Conservation (phyloP, 805 yeast genomes). For the Saturnispora zaruensis region DNA sequence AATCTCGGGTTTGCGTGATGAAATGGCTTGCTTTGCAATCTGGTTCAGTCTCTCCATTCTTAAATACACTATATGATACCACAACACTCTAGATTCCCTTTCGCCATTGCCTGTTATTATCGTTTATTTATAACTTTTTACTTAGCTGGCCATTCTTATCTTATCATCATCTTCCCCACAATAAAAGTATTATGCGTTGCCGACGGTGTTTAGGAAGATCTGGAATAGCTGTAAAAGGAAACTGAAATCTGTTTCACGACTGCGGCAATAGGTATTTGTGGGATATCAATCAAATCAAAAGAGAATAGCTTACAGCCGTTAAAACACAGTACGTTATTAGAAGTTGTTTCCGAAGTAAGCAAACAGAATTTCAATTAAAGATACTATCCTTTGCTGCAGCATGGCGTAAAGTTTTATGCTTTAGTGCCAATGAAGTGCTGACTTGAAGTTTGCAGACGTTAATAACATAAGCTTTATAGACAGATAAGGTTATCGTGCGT, state of each 20-base stretch:
- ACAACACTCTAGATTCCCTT: neutral
- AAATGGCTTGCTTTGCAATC: conserved; percentile 53
- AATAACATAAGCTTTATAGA: no score
- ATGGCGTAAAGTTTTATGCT: no score
- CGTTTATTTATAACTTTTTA: neutral
- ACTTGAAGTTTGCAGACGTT: no score
- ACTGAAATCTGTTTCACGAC: neutral
- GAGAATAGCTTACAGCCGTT: neutral
- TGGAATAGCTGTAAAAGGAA: neutral
- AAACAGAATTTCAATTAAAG: no score
- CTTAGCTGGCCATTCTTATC: neutral
- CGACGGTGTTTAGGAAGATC: neutral
- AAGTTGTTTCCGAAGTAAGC: no score
- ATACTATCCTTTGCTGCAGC: no score
- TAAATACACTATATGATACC: neutral
- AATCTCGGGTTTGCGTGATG: conserved; percentile 42
- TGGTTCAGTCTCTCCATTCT: conserved; percentile 59
- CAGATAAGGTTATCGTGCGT: no score
- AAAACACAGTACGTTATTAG: no score
- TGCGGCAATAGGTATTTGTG: neutral
- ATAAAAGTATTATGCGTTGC: neutral
- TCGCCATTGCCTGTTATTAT: neutral
- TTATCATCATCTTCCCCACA: neutral
- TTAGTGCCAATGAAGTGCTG: no score
- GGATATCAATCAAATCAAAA: neutral